phyloP scores from a whole-genome alignment of 1,139 yeast species.

The Protomyces macrosporus region DNA sequence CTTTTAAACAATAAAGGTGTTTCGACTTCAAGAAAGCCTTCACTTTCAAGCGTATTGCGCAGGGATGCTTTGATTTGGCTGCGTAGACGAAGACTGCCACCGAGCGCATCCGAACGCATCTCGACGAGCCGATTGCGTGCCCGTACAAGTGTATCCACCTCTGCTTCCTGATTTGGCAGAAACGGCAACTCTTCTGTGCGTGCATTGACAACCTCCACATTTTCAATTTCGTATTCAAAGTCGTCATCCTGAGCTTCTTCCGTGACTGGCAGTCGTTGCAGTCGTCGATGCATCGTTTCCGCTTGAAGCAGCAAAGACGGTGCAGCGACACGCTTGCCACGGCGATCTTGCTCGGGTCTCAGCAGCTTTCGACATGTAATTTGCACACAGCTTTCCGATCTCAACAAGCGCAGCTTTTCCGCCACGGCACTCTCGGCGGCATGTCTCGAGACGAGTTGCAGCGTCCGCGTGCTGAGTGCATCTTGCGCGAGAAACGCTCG shows the following conservation, averaged over 20 bases:
- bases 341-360: constrained; percentile 33
- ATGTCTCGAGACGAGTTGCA: constrained; percentile 14
- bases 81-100: constrained; percentile 51
- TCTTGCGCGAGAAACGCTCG: constrained; percentile 10
- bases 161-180: constrained; percentile 51
- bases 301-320: neutral
- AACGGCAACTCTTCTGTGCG: constrained; percentile 60
- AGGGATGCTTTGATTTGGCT: constrained; percentile 56
- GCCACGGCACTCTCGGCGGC: neutral
- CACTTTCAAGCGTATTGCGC: constrained; percentile 47
- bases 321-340: neutral
- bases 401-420: neutral
- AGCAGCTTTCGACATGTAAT: constrained; percentile 31
- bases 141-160: constrained; percentile 49
- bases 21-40: constrained; percentile 71
- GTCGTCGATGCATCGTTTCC: neutral
- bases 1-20: constrained; percentile 90
- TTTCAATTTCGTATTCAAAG: constrained; percentile 56
- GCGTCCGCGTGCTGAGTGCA: neutral
- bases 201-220: constrained; percentile 55
- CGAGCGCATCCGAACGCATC: constrained; percentile 50
- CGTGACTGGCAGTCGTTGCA: neutral
- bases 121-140: constrained; percentile 76
- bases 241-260: constrained; percentile 9
- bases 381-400: constrained; percentile 27